Conservation (phyloP, 768 basidiomycete genomes). For the Calocybe gangraenosa region DNA sequence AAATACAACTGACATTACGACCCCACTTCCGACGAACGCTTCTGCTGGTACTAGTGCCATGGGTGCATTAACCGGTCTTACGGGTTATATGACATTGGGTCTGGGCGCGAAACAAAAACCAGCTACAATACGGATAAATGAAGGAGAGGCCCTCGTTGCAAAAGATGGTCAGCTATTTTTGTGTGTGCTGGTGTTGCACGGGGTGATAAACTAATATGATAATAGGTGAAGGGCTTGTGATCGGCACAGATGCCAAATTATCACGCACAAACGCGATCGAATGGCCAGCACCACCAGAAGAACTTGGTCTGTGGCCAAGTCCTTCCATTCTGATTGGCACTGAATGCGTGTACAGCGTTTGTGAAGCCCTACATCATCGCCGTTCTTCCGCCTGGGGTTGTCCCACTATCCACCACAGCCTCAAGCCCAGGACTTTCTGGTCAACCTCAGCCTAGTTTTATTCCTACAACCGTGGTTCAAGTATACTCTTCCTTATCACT, state of each 20-base stretch:
- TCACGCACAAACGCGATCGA: slow-evolving; percentile 48
- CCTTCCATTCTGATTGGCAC: background rate
- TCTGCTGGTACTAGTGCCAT: slow-evolving; percentile 48
- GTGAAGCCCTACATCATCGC: slow-evolving; percentile 77
- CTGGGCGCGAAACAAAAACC: slow-evolving; percentile 74
- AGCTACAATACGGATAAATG: slow-evolving; percentile 47
- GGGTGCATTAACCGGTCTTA: slow-evolving; percentile 75
- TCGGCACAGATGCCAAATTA: slow-evolving; percentile 56
- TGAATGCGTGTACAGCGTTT: slow-evolving; percentile 41
- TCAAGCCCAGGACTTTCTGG: slow-evolving; percentile 20
- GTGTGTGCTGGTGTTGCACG: background rate
- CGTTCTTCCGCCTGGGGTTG: slow-evolving; percentile 65
- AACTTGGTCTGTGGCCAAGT: slow-evolving; percentile 45
- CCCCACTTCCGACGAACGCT: slow-evolving; percentile 40
- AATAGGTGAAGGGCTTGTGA: slow-evolving; percentile 63
- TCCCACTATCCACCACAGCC: slow-evolving; percentile 27
- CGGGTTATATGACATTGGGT: slow-evolving; percentile 84
- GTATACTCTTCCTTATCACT: slow-evolving; percentile 70
- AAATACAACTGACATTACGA: slow-evolving; percentile 51
- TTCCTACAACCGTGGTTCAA: slow-evolving; percentile 59
- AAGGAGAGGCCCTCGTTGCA: slow-evolving; percentile 64
- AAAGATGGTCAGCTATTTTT: slow-evolving; percentile 65
- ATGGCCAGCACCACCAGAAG: slow-evolving; percentile 83
- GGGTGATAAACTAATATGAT: slow-evolving; percentile 1
- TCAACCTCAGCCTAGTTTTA: slow-evolving; percentile 31